Conservation (phyloP, 2,329 filamentous ascomycete species). For the Neonectria faginata region DNA sequence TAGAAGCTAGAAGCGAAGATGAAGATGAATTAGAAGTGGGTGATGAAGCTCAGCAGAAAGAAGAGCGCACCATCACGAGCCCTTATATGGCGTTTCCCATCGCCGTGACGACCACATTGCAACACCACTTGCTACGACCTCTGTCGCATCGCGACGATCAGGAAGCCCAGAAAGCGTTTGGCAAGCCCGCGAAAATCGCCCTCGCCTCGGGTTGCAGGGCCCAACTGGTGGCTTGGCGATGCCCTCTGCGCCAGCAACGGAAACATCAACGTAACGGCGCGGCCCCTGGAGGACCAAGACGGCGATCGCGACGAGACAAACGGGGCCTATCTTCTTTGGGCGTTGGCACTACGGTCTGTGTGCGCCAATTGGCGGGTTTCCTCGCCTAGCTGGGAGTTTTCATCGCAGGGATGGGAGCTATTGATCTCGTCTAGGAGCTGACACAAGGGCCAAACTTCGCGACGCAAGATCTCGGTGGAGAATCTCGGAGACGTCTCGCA, state of each 20-base stretch:
- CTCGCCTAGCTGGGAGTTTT: not conserved
- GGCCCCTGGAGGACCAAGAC: slow-evolving; percentile 21
- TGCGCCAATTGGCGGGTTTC: not conserved
- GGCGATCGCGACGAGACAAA: slow-evolving; percentile 3
- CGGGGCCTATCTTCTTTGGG: not conserved
- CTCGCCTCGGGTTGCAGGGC: slow-evolving; percentile 2
- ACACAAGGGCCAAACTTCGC: slow-evolving; percentile 36
- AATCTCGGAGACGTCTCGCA: slow-evolving; percentile 17
- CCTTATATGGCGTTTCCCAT: slow-evolving; percentile 35
- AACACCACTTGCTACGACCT: slow-evolving; percentile 35
- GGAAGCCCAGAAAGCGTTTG: slow-evolving; percentile 21
- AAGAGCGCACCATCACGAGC: not conserved
- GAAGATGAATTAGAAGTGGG: slow-evolving; percentile 36
- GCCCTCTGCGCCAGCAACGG: slow-evolving; percentile 7
- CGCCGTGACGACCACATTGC: slow-evolving; percentile 3
- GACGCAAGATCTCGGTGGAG: slow-evolving; percentile 27
- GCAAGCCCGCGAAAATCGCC: slow-evolving; percentile 29
- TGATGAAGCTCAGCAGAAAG: slow-evolving; percentile 26
- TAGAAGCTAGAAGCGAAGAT: slow-evolving; percentile 26
- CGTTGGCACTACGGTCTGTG: not conserved
- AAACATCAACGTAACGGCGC: slow-evolving; percentile 11
- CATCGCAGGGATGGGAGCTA: slow-evolving; percentile 12
- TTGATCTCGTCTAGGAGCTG: slow-evolving; percentile 28
- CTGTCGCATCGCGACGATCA: slow-evolving; percentile 40
- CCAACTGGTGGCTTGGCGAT: slow-evolving; percentile 6